phyloP scores from a whole-genome alignment of 352 stramenopile species.

The Phytopythium vexans region DNA sequence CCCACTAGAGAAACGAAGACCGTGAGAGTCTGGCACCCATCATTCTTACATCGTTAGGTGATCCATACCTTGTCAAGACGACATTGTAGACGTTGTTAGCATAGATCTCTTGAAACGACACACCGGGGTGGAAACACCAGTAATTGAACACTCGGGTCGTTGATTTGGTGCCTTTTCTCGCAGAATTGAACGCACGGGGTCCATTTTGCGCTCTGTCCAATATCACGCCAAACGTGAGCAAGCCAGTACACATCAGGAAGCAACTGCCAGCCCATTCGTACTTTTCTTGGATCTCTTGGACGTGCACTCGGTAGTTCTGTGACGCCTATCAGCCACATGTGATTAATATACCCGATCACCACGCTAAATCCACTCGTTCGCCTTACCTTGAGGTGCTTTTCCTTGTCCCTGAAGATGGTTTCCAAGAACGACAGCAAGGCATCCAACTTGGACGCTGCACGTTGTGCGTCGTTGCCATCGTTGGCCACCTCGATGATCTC shows the following conservation, averaged over 20 bases:
- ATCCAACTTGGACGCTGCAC: slow-evolving; percentile 75
- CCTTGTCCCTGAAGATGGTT: slow-evolving; percentile 84
- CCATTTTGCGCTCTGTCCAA: slow-evolving; percentile 27
- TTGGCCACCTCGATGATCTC: slow-evolving; percentile 85
- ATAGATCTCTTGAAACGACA: slow-evolving; percentile 95
- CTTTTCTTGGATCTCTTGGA: slow-evolving; percentile 86
- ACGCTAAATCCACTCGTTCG: not conserved
- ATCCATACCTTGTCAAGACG: slow-evolving; percentile 72
- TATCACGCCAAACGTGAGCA: slow-evolving; percentile 14
- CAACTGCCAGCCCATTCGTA: slow-evolving; percentile 6
- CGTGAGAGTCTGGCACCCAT: not conserved
- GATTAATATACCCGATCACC: not conserved
- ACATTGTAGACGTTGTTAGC: slow-evolving; percentile 90
- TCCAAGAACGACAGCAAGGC: slow-evolving; percentile 78
- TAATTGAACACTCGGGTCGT: slow-evolving; percentile 93
- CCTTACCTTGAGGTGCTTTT: slow-evolving; percentile 63
- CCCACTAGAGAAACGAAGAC: slow-evolving; percentile 58
- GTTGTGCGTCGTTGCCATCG: slow-evolving; percentile 58
- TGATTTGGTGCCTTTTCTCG: slow-evolving; percentile 39
- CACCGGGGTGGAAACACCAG: slow-evolving; percentile 97
- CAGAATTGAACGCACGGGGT: slow-evolving; percentile 45
- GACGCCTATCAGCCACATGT: slow-evolving; percentile 30
- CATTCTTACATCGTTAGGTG: not conserved
- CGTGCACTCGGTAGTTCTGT: slow-evolving; percentile 84
- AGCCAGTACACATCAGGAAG: no score